phyloP scores from a whole-genome alignment of 352 stramenopile species.

The Saprolegnia diclina region DNA sequence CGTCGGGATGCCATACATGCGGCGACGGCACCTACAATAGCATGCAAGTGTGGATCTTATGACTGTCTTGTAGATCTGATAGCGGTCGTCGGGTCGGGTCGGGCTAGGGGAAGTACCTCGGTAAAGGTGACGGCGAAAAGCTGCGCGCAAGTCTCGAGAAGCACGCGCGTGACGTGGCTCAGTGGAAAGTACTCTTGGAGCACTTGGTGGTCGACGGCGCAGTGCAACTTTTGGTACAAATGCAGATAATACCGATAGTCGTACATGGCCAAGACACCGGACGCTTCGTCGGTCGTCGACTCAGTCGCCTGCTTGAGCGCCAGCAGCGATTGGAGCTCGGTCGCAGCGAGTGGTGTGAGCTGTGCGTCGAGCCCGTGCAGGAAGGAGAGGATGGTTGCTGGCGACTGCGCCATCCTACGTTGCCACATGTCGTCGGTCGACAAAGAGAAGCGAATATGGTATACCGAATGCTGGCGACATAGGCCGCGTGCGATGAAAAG shows the following conservation, averaged over 20 bases:
- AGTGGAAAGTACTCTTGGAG: conserved; percentile 87
- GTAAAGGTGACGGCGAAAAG: conserved; percentile 81
- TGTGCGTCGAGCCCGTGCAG: conserved; percentile 69
- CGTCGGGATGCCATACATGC: conserved; percentile 84
- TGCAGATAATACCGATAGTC: conserved; percentile 89
- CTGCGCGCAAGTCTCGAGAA: conserved; percentile 86
- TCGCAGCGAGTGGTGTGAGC: conserved; percentile 68
- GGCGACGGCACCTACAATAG: conserved; percentile 31
- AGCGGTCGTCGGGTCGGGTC: background rate
- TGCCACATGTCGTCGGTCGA: too few relatives aligned
- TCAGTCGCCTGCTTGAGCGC: conserved; percentile 66
- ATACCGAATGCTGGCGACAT: conserved; percentile 80
- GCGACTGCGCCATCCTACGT: conserved; percentile 60
- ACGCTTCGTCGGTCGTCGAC: conserved; percentile 50
- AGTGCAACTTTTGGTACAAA: conserved; percentile 81
- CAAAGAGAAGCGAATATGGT: too few relatives aligned
- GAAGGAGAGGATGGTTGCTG: conserved; percentile 59
- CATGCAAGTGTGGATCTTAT: background rate
- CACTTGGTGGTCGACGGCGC: conserved; percentile 80
- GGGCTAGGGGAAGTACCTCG: conserved; percentile 48
- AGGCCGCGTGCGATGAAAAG: conserved; percentile 80
- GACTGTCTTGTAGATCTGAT: background rate
- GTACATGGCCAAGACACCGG: conserved; percentile 87
- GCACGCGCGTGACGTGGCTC: conserved; percentile 75
- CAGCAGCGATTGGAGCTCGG: conserved; percentile 60